Evolutionary conservation across 192 early-diverging fungal genomes (phyloP), one percentile per base, ranked within the genome.

Genomic region (Coemansia sp.): DNA sequence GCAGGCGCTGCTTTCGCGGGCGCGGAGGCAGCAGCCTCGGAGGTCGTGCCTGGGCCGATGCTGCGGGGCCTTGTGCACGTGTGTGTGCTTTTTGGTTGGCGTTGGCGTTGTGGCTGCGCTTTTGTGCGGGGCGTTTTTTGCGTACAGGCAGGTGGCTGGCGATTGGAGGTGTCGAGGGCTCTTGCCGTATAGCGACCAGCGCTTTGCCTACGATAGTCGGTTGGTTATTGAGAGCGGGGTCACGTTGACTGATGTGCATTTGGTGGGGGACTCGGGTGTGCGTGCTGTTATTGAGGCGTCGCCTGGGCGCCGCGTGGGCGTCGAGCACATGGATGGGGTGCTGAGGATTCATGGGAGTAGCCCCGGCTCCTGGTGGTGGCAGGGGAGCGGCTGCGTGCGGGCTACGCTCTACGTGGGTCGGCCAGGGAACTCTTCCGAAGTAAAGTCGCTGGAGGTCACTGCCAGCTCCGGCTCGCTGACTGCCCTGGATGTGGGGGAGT

Each of bases 181-280:
- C 25, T 25, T 26, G 34, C 37, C 59, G 10, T 65, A 68, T 11
- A 59, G 41, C 3, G 48, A 80, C 55, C 25, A 20, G 33, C 18
- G 7, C 16, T 80, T 67, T 20, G 10, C 11, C 3, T 75, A 72
- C 26, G 12, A 45, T 0, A 23, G 23, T 13, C 61, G 56, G 21
- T 34, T 79, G 58, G 28, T 41, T 10, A 47, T 79, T 11, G 65
- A 71, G 58, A 79, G 77, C 59, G 21, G 77, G 3, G 61, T 74
- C n/a, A 62, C 62, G 20, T 21, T 65, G 18, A 64, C 77, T 1
- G 39, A 56, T 31, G 72, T 79, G 1, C 50, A 74, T 18, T 2
- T 79, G 20, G 39, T 50, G 1, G 5, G 53, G 16, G 39, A 21
- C 11, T 48, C 68, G 13, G 21, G 33, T 3, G 72, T 79, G 8